Percentiles rank a stretch among this genome's conserved stretches.
Conservation (phyloP, 2,329 filamentous ascomycete species). For the Pseudopyrenochaeta lycopersici region DNA sequence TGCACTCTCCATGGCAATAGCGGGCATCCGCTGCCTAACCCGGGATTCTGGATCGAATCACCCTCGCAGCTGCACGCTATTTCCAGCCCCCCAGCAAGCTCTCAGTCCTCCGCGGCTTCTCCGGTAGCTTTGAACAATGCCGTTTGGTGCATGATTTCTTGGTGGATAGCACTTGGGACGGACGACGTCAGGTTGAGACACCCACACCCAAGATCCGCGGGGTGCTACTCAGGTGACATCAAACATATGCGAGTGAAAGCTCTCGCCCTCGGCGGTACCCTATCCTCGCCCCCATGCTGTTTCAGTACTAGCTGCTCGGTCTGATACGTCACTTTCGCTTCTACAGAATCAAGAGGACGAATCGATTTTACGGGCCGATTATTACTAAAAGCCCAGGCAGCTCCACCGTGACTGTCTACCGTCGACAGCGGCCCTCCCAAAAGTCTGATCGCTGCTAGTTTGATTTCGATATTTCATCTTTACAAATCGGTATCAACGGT, state of each 20-base stretch:
- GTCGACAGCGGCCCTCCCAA: constrained; percentile 1
- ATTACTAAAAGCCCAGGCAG: constrained; percentile 6
- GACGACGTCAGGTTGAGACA: background rate
- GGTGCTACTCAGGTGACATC: constrained; percentile 23
- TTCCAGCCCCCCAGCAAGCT: constrained; percentile 6
- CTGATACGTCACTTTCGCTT: constrained; percentile 4
- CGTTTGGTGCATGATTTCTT: background rate
- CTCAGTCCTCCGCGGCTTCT: constrained; percentile 4
- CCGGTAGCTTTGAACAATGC: constrained; percentile 7
- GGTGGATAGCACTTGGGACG: constrained; percentile 1
- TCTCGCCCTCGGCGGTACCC: constrained; percentile 6
- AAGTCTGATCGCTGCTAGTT: constrained; percentile 11
- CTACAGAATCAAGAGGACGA: constrained; percentile 6
- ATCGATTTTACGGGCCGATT: constrained; percentile 7
- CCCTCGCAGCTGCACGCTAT: constrained; percentile 12
- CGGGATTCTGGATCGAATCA: constrained; percentile 14
- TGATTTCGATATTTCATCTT: constrained; percentile 11
- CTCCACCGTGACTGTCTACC: constrained; percentile 23
- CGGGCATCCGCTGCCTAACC: constrained; percentile 22
- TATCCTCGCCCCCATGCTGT: constrained; percentile 1
- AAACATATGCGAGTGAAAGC: constrained; percentile 20
- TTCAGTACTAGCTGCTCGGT: constrained; percentile 8
- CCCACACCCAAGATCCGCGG: background rate
- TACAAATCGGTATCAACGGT: background rate
- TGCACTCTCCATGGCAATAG: constrained; percentile 12